Evolutionary conservation across 1,139 yeast genomes (phyloP).

Genomic region (Blastobotrys proliferans): DNA sequence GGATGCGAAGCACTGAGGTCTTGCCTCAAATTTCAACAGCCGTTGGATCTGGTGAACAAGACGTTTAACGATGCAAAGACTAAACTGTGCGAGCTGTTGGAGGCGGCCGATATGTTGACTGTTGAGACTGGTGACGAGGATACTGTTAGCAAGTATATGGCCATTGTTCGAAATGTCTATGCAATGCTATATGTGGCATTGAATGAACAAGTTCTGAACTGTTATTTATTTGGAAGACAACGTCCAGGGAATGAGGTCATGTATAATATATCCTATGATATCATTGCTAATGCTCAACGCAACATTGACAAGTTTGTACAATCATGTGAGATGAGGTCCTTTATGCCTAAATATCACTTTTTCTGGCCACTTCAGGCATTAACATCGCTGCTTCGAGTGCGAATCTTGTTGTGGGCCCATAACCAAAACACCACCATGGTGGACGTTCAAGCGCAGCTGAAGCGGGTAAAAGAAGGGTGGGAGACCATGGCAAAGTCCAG

Average conservation of each 20-base stretch:
- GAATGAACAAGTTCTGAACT: constrained; percentile 13
- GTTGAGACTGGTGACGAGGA: background rate
- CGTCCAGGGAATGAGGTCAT: constrained; percentile 38
- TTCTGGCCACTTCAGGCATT: constrained; percentile 55
- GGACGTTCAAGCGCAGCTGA: constrained; percentile 18
- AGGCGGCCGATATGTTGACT: background rate
- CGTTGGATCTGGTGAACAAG: background rate
- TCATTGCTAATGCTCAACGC: background rate
- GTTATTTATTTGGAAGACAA: constrained; percentile 18
- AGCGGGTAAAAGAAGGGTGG: constrained; percentile 18
- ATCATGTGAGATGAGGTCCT: constrained; percentile 39
- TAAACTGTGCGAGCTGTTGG: background rate
- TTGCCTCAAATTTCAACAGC: background rate
- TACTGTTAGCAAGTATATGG: background rate
- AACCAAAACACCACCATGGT: constrained; percentile 15
- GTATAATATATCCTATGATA: background rate
- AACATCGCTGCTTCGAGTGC: constrained; percentile 29
- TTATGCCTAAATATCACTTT: constrained; percentile 51
- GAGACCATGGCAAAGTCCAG: background rate
- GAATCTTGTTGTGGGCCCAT: constrained; percentile 20
- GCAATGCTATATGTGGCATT: background rate
- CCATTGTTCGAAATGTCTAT: background rate
- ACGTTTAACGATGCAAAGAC: background rate
- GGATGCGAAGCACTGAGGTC: background rate
- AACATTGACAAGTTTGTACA: constrained; percentile 44